Evolutionary conservation across 208 protist genomes (phyloP).

Genomic region (Acanthamoeba royreba): DNA sequence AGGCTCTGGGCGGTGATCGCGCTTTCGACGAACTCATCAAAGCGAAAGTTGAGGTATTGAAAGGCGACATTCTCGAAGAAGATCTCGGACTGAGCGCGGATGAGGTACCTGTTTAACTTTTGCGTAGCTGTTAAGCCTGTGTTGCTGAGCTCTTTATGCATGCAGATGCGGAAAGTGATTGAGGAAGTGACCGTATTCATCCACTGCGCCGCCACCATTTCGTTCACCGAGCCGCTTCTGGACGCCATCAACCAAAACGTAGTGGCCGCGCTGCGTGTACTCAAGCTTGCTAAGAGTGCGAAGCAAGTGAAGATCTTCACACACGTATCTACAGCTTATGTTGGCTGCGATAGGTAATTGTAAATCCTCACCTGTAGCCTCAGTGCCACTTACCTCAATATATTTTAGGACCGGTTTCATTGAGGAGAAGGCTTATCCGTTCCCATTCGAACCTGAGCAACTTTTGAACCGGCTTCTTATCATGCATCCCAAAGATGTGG

Average conservation of each 20-base stretch:
- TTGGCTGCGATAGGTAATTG: background rate
- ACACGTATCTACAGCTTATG: slow-evolving; percentile 19
- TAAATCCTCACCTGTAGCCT: background rate
- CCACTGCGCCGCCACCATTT: slow-evolving; percentile 64
- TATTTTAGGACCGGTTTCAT: slow-evolving; percentile 49
- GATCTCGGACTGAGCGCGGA: slow-evolving; percentile 27
- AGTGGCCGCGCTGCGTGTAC: slow-evolving; percentile 50
- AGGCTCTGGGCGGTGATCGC: background rate
- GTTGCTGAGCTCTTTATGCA: background rate
- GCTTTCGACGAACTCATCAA: background rate
- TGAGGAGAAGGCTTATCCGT: slow-evolving; percentile 52
- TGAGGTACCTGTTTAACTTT: background rate
- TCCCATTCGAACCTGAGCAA: slow-evolving; percentile 61
- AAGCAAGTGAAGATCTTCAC: slow-evolving; percentile 2
- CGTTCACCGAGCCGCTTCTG: slow-evolving; percentile 61
- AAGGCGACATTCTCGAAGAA: slow-evolving; percentile 57
- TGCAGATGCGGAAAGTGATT: background rate
- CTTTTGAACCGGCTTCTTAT: slow-evolving; percentile 59
- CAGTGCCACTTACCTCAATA: slow-evolving; percentile 46
- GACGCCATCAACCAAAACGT: slow-evolving; percentile 63
- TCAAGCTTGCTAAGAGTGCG: slow-evolving; percentile 50
- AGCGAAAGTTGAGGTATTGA: slow-evolving; percentile 43
- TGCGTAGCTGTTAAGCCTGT: background rate
- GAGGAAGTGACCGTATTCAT: slow-evolving; percentile 51
- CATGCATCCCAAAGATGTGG: slow-evolving; percentile 48